Base-by-base conservation (phyloP, 306 rosid species). In the Corylus heterophylla region DNA sequence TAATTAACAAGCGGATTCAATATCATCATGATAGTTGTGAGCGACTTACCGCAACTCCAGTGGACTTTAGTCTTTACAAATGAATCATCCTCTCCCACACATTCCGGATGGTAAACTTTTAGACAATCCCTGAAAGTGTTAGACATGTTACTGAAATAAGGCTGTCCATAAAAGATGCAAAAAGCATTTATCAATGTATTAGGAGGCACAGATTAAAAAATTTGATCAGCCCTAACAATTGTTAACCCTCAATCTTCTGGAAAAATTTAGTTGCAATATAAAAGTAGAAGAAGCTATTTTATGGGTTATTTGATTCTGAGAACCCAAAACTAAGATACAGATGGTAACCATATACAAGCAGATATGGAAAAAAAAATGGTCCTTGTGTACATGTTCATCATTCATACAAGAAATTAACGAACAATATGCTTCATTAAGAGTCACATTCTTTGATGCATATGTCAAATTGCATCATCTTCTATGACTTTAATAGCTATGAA, bases 21-120 rank as follows among this genome's bases (percentile, higher is more conserved):
- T 35, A 75, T 56, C 45, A 52, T 49, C 13, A 59, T 4, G 61
- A 76, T 20, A 22, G 70, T 76, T 50, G 27, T 17, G 8, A 77
- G 67, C 8, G 73, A 37, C 88, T 86, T 86, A 94, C 98, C 81
- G 61, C 98, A 92, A 76, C 29, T 20, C 97, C 90, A 94, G 12
- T 31, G 69, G 13, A 81, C 48, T 62, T 9, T 84, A 4, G 12
- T 27, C 4, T 20, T 69, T 8, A 63, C 22, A 47, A 8, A 73
- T 12, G 77, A 76, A 4, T 61, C 80, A 20, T 87, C 84, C 78
- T 69, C 78, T 3, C 76, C 80, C 17, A 85, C 79, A 52, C 97
- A 94, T 6, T 62, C 44, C 0, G 81, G 27, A 88, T 92, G 96
- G 80, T 90, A 94, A 79, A 86, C 96, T 77, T 92, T 90, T 9